Base-by-base conservation (phyloP, 306 rosid genomes). In the Cicer yamashitae region DNA sequence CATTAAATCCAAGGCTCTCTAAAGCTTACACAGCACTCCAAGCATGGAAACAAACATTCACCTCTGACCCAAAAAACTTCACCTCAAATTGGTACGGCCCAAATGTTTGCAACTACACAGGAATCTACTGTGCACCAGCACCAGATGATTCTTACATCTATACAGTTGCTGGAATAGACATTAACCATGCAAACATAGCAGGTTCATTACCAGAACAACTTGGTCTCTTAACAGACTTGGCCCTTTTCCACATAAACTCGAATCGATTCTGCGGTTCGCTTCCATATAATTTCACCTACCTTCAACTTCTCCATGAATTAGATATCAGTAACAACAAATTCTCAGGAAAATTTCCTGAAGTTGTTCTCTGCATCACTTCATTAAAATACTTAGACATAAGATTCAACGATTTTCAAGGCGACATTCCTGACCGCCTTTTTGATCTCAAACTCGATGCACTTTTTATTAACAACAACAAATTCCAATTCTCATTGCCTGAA, bases 151-250 rank as follows among this genome's bases (percentile, higher is more conserved):
- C 90, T 48, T 56, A 85, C 79, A 15, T 75, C 59, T 30, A 53
- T 15, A 94, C 98, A 0, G 98, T 94, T 1, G 97, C 97, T 0
- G 98, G 98, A 18, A 79, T 94, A 9, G 98, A 94, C 85, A 84
- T 94, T 18, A 94, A 94, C 89, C 93, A 90, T 13, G 97, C 76
- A 67, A 50, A 75, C 74, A 71, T 94, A 18, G 62, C 88, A 1
- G 98, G 98, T 12, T 71, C 88, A 2, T 62, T 94, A 7, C 93
- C 98, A 0, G 79, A 87, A 18, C 84, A 94, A n/a, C 89, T 94
- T 7, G 93, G 93, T 74, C 91, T 88, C 53, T 85, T 94, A 53
- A 69, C 82, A 1, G 98, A 94, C 83, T 72, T 91, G 1, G 71
- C 98, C 7, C 82, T 94, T 52, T 80, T 94, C 75, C 98, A 91